Evolutionary conservation across 2,329 filamentous ascomycete species (phyloP).

Genomic region (Epichloe glyceriae): DNA sequence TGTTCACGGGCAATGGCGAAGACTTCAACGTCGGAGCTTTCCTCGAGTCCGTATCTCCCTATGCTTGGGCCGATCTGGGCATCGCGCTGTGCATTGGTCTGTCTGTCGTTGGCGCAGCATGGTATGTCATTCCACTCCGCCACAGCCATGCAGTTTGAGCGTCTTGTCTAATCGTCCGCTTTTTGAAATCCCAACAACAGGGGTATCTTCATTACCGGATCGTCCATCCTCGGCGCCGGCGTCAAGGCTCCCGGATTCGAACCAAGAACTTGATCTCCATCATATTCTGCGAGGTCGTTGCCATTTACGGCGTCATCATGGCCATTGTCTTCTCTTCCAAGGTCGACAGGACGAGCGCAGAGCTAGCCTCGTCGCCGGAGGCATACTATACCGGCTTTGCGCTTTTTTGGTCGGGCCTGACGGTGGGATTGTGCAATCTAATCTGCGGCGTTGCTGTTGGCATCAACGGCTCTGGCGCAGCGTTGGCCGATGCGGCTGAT

Average conservation of each 20-base stretch:
- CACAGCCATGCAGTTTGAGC: constrained; percentile 11
- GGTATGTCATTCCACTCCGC: constrained; percentile 43
- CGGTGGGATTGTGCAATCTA: constrained; percentile 90
- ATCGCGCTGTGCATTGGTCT: constrained; percentile 91
- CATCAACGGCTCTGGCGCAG: constrained; percentile 95
- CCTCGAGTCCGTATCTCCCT: constrained; percentile 86
- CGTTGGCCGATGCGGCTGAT: constrained; percentile 90
- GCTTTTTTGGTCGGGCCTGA: constrained; percentile 89
- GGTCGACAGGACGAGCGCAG: constrained; percentile 51
- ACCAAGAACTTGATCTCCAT: constrained; percentile 99
- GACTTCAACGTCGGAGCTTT: constrained; percentile 94
- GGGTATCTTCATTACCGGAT: constrained; percentile 98
- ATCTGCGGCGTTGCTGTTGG: constrained; percentile 93
- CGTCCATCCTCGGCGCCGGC: constrained; percentile 91
- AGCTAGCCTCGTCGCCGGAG: constrained; percentile 56
- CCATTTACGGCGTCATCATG: constrained; percentile 99
- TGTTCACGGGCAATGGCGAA: constrained; percentile 94
- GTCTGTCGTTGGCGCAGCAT: constrained; percentile 93
- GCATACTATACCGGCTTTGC: constrained; percentile 93
- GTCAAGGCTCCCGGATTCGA: constrained; percentile 91
- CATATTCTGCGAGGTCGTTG: constrained; percentile 99
- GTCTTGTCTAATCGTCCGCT: neutral
- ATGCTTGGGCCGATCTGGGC: constrained; percentile 81
- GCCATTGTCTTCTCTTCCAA: constrained; percentile 95
- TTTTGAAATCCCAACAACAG: constrained; percentile 30